Percentiles rank a stretch among this genome's conserved stretches.
phyloP scores from a whole-genome alignment of 352 stramenopile species.

The Pythium apleroticum region DNA sequence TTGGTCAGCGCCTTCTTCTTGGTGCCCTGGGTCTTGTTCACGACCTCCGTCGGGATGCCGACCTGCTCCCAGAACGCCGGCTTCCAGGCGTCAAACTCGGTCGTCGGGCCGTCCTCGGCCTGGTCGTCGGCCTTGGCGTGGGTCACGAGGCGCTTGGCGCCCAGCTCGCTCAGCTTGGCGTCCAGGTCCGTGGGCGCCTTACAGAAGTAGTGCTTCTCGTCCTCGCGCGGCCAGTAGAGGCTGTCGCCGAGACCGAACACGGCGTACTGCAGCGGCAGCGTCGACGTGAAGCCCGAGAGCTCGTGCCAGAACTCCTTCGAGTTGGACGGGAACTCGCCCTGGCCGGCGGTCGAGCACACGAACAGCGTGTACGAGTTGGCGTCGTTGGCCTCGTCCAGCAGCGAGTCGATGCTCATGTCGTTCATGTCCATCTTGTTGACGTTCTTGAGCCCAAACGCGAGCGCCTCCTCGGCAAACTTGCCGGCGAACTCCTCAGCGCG shows the following conservation, averaged over 20 bases:
- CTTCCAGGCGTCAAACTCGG: slow-evolving; percentile 76
- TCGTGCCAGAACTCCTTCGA: slow-evolving; percentile 80
- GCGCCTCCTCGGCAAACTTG: slow-evolving; percentile 70
- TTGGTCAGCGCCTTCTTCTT: slow-evolving; percentile 81
- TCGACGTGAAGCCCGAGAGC: slow-evolving; percentile 54
- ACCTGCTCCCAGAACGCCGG: slow-evolving; percentile 73
- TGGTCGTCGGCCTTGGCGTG: slow-evolving; percentile 78
- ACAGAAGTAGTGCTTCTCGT: slow-evolving; percentile 87
- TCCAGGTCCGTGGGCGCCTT: slow-evolving; percentile 70
- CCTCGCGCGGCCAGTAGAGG: slow-evolving; percentile 77
- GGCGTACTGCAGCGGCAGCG: slow-evolving; percentile 68
- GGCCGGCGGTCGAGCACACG: slow-evolving; percentile 75
- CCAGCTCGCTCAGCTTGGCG: slow-evolving; percentile 71
- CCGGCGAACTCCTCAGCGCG: slow-evolving; percentile 71
- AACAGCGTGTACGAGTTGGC: slow-evolving; percentile 75
- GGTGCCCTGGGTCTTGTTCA: slow-evolving; percentile 34
- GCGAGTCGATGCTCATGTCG: slow-evolving; percentile 68
- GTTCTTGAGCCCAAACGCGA: slow-evolving; percentile 69
- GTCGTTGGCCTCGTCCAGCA: slow-evolving; percentile 69
- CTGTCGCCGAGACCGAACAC: slow-evolving; percentile 83
- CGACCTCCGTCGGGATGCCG: slow-evolving; percentile 56
- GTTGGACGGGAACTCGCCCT: slow-evolving; percentile 81
- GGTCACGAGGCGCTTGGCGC: slow-evolving; percentile 56
- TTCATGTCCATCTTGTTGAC: slow-evolving; percentile 86
- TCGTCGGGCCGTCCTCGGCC: slow-evolving; percentile 73